Conservation (phyloP, 2,329 filamentous ascomycete species). For the Leptographium galeiforme region DNA sequence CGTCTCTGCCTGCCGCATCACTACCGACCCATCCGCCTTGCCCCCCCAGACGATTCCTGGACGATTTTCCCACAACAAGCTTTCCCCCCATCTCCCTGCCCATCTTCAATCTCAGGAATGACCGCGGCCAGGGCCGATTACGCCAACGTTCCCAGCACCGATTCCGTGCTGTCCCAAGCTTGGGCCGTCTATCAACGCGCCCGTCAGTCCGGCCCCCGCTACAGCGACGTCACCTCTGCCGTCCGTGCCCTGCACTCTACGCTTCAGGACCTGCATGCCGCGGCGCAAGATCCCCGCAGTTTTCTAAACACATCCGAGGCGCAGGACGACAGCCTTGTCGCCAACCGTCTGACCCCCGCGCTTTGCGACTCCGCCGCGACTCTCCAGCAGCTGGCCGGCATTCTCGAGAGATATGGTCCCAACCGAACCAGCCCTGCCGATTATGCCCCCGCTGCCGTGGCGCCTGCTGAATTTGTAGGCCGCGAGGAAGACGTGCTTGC, state of each 20-base stretch:
- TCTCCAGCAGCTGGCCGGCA: conserved; percentile 38
- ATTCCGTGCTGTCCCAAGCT: conserved; percentile 41
- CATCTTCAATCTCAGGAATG: conserved; percentile 11
- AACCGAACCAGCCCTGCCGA: neutral
- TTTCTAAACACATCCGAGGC: conserved; percentile 28
- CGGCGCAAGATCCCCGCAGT: conserved; percentile 43
- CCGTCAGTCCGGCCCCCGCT: conserved; percentile 32
- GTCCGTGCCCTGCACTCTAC: conserved; percentile 41
- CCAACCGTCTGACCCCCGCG: conserved; percentile 35
- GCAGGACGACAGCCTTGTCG: conserved; percentile 26
- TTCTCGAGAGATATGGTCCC: conserved; percentile 34
- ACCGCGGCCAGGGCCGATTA: conserved; percentile 14
- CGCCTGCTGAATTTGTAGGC: conserved; percentile 12
- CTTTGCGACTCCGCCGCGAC: conserved; percentile 41
- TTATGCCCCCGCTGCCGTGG: conserved; percentile 4
- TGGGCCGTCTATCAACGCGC: conserved; percentile 41
- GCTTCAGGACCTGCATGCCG: conserved; percentile 43
- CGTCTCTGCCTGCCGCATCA: no score
- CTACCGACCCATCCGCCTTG: no score
- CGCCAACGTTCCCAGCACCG: conserved; percentile 31
- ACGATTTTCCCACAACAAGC: no score
- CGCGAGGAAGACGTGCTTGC: conserved; percentile 26
- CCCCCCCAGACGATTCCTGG: no score
- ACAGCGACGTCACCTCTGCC: conserved; percentile 33
- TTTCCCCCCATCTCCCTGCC: no score